Base-by-base conservation (phyloP, 805 yeast genomes). In the Candida sakaeoensis region DNA sequence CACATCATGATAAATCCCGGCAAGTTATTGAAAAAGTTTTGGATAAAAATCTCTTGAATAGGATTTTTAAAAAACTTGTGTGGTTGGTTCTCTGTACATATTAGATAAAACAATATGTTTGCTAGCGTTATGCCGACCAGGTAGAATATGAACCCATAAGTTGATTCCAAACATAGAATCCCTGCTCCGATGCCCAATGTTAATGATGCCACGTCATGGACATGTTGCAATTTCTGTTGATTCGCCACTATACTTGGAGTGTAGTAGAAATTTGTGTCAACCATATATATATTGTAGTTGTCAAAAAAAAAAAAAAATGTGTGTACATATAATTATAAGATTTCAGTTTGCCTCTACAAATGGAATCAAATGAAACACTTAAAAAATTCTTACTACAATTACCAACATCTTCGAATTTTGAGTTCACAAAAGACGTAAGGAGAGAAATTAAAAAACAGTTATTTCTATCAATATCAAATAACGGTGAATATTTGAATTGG, bases 1-100 rank as follows among this genome's bases (percentile, higher is more conserved):
- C 74, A 69, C 73, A 67, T 67, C 74, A 69, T 68, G 15, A 68
- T 53, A 40, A 48, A 69, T 7, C 72, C 74, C 1, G 74, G 61
- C 4, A 62, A 47, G 39, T 63, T 60, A 6, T 55, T 51, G 33
- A 56, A 44, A 8, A 67, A 33, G 1, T 66, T 60, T n/a, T 54
- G 60, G 9, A 65, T 19, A 29, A 68, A 61, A 2, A 68, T 50
- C 37, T 65, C 68, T 21, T 53, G 52, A 5, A 57, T 14, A 1
- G 74, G 71, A 14, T 43, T 54, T 16, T 47, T 45, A 42, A 61
- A 65, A 48, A 50, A 63, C 37, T 41, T 35, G 5, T 42, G 18
- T 1, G 66, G 55, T 21, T 48, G 39, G 0, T 62, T 57, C 41
- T 58, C 58, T 41, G 73, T 68, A 41, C 68, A 62, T 7, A 59